Base-by-base conservation (phyloP, 2,329 filamentous ascomycete genomes). In the Atkinsonella texensis region DNA sequence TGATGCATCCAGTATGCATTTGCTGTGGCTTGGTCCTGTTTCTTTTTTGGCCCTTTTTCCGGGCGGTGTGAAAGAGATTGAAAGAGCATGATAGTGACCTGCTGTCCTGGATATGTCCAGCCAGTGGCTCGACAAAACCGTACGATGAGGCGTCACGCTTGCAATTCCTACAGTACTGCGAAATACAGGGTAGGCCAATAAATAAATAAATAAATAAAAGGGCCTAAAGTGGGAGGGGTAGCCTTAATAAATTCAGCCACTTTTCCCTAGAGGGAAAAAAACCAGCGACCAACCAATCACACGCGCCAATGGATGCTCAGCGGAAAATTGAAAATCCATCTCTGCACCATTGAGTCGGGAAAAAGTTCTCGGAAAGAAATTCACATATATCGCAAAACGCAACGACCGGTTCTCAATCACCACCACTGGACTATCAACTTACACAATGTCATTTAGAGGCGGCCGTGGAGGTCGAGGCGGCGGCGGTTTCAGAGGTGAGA, bases 391-490 rank as follows among this genome's bases (percentile, higher is more conserved):
- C 46, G 47, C 46, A 48, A 41, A 23, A 12, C 35, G 35, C 35
- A 38, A 38, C 33, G 33, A 35, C 35, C 35, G 3, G 3, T 38
- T 28, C 7, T 28, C 52, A 52, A 53, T 31, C 28, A 39, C 15
- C 40, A 43, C 40, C 20, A 45, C 40, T 11, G 8, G 12, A 40
- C 2, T 15, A 48, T n/a, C 48, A 46, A 41, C 23, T 31, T 18
- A 45, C 42, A 53, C 48, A 39, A 58, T 58, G 57, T 58, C 57
- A 39, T 58, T 57, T 35, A 50, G 57, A 58, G 57, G 57, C 38
- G 53, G 55, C 46, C 55, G 56, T 45, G 54, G 56, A 47, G 52
- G 54, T 44, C 54, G 55, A 46, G 55, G 53, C 17, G 53, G 57
- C 31, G 52, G 54, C n/a, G 55, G 55, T 20, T 58, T 56, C 33